phyloP scores from a whole-genome alignment of 2,329 filamentous ascomycete species.

The Fusarium paranaense region DNA sequence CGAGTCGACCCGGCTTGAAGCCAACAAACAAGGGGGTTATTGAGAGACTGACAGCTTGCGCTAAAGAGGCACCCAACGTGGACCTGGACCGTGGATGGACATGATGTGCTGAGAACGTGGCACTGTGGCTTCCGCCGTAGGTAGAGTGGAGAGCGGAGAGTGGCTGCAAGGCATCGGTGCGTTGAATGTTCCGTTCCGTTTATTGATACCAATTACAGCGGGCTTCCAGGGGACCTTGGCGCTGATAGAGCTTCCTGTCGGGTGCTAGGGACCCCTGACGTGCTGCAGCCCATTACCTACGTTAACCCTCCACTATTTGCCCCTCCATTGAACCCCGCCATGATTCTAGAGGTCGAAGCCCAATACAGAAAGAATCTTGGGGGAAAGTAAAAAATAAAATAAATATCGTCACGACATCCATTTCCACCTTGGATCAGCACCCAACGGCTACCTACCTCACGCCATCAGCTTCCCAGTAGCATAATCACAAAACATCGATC shows the following conservation, averaged over 20 bases:
- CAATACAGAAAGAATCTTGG: conserved; percentile 9
- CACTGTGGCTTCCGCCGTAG: not conserved
- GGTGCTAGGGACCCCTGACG: conserved; percentile 16
- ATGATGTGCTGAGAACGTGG: conserved; percentile 8
- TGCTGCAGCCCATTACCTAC: not conserved
- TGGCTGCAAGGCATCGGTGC: not conserved
- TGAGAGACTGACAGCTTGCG: conserved; percentile 4
- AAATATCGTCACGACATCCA: conserved; percentile 6
- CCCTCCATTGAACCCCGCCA: conserved; percentile 38
- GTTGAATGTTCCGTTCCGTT: conserved; percentile 10
- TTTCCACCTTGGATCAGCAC: not conserved
- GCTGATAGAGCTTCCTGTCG: not conserved
- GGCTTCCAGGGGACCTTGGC: conserved; percentile 6
- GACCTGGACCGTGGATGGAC: not conserved
- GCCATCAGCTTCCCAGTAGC: not conserved
- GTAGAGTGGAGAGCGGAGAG: not conserved
- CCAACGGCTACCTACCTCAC: not conserved
- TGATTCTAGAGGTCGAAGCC: conserved; percentile 5
- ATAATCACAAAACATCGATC: not conserved
- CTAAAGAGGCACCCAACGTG: conserved; percentile 3
- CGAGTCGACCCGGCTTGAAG: not conserved
- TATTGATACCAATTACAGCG: not conserved
- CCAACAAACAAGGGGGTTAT: conserved; percentile 4
- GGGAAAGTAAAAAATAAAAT: conserved; percentile 10
- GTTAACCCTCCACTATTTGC: too few relatives aligned